phyloP scores from a whole-genome alignment of 192 early-diverging fungal species.

The Linnemannia hyalina region DNA sequence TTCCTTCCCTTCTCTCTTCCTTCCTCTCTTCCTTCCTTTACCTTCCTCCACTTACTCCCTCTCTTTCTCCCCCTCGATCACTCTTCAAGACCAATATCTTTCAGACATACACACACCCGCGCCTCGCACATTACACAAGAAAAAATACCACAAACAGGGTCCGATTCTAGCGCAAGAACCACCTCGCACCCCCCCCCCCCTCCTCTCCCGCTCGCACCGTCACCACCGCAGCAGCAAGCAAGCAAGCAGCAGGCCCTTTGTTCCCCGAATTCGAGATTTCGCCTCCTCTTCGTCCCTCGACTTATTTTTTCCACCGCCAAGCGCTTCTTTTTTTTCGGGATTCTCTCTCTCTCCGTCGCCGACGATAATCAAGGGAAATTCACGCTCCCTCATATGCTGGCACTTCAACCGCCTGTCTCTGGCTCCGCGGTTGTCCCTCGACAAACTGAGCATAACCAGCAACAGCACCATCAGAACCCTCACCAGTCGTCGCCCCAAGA shows the following conservation, averaged over 20 bases:
- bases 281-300: not conserved
- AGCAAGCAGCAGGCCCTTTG: not conserved
- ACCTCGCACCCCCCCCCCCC: not conserved
- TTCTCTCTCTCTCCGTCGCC: not conserved
- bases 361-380: not conserved
- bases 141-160: not conserved
- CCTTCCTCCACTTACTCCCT: not conserved
- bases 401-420: conserved; percentile 43
- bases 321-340: not conserved
- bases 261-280: not conserved
- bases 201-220: not conserved
- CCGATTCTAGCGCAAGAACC: conserved; percentile 2
- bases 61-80: not conserved
- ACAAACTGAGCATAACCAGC: conserved; percentile 17
- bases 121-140: not conserved
- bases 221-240: not conserved
- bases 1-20: too few relatives aligned
- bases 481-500: not conserved
- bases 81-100: not conserved
- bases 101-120: not conserved
- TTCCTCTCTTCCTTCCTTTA: not conserved
- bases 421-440: conserved; percentile 24
- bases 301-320: not conserved
- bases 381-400: conserved; percentile 20
- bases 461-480: not conserved